Conservation (phyloP, 208 protist genomes). For the Acanthamoeba royreba region DNA sequence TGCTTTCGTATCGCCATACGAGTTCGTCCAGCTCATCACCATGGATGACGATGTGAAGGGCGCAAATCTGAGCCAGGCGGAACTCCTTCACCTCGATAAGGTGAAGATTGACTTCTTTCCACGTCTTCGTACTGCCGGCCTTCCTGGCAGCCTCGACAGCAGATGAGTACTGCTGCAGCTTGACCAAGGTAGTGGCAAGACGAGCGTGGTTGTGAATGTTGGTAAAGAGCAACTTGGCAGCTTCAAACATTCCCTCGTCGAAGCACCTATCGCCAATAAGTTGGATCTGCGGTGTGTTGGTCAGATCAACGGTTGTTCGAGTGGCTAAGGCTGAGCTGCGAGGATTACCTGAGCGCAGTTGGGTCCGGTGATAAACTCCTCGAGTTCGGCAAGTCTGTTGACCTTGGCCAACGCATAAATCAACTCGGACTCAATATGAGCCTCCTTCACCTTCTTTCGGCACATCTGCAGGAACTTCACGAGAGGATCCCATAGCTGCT, state of each 20-base stretch:
- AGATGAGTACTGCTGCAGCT: conserved; percentile 90
- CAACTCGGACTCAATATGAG: conserved; percentile 97
- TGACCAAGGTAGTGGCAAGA: conserved; percentile 94
- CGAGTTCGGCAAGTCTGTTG: conserved; percentile 93
- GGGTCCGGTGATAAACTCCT: conserved; percentile 97
- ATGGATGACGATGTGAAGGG: conserved; percentile 96
- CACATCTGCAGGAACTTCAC: conserved; percentile 98
- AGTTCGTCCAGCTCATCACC: conserved; percentile 96
- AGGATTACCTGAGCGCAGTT: conserved; percentile 88
- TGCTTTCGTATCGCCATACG: conserved; percentile 80
- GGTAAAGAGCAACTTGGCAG: conserved; percentile 97
- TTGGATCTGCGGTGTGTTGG: conserved; percentile 82
- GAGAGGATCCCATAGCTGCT: conserved; percentile 93
- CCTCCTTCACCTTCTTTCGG: conserved; percentile 87
- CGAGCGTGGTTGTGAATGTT: conserved; percentile 93
- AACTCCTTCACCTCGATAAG: conserved; percentile 98
- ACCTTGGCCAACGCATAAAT: conserved; percentile 96
- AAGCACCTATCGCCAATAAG: conserved; percentile 97
- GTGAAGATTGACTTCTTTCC: conserved; percentile 91
- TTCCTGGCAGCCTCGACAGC: conserved; percentile 99
- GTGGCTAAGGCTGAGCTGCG: not conserved
- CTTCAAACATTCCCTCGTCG: conserved; percentile 94
- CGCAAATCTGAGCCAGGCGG: conserved; percentile 96
- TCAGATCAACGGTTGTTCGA: not conserved
- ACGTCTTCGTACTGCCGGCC: conserved; percentile 93